Percentiles rank a stretch among this genome's conserved stretches.
phyloP scores from a whole-genome alignment of 768 basidiomycete species.

The Boletus rufocinnamomeus region DNA sequence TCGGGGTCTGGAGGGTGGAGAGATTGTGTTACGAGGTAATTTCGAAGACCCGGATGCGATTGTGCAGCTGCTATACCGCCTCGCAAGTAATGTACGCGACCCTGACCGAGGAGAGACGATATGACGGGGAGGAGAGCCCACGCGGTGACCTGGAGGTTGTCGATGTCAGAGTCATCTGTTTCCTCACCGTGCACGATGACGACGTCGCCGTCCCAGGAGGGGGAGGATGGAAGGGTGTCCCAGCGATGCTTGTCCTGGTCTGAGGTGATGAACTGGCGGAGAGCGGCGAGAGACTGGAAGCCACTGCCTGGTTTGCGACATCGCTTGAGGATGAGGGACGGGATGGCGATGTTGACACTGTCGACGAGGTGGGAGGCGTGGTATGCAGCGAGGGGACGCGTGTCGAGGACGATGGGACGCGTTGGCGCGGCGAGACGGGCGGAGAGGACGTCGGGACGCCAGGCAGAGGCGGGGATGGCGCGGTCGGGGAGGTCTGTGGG shows the following conservation, averaged over 20 bases:
- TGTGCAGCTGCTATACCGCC: slow-evolving; percentile 70
- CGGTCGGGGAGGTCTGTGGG: slow-evolving; percentile 20
- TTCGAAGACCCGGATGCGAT: slow-evolving; percentile 55
- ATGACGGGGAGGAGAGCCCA: slow-evolving; percentile 74
- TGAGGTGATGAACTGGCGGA: slow-evolving; percentile 82
- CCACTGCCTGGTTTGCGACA: slow-evolving; percentile 70
- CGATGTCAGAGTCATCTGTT: slow-evolving; percentile 67
- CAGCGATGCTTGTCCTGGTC: slow-evolving; percentile 70
- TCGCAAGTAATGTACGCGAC: slow-evolving; percentile 65
- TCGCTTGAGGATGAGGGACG: slow-evolving; percentile 88
- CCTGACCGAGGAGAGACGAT: slow-evolving; percentile 54
- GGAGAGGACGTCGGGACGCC: slow-evolving; percentile 48
- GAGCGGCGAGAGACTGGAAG: slow-evolving; percentile 63
- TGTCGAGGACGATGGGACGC: slow-evolving; percentile 79
- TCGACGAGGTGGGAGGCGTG: slow-evolving; percentile 62
- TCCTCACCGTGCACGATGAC: slow-evolving; percentile 78
- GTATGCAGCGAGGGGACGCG: slow-evolving; percentile 69
- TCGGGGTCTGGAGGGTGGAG: slow-evolving; percentile 17
- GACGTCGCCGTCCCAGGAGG: slow-evolving; percentile 67
- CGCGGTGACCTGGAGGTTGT: slow-evolving; percentile 55
- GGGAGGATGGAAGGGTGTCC: slow-evolving; percentile 56
- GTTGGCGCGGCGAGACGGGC: slow-evolving; percentile 47
- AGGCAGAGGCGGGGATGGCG: slow-evolving; percentile 37
- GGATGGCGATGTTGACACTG: slow-evolving; percentile 85
- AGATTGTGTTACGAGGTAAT: slow-evolving; percentile 43